Evolutionary conservation across 495 filamentous ascomycete species (phyloP).

Genomic region (Penicillium chermesinum): DNA sequence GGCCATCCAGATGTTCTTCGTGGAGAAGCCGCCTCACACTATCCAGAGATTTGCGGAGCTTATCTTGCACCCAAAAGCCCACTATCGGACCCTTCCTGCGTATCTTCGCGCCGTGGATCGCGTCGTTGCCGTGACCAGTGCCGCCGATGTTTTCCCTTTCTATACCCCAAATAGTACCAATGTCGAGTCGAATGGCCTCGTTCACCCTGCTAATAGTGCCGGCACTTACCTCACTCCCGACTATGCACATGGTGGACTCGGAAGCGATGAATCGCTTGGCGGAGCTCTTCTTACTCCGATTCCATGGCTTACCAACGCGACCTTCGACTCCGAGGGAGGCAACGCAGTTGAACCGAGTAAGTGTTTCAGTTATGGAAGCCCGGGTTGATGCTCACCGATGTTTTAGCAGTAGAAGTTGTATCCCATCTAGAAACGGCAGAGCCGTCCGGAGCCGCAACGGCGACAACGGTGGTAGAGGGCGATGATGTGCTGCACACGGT

Average conservation of each 20-base stretch:
- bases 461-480: conserved; percentile 20
- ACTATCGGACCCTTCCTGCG: conserved; percentile 74
- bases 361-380: conserved; percentile 22
- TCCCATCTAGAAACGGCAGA: neutral
- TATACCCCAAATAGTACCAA: conserved; percentile 51
- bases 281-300: conserved; percentile 92
- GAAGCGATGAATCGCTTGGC: conserved; percentile 82
- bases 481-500: conserved; percentile 21
- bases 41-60: conserved; percentile 91
- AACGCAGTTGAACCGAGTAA: conserved; percentile 23
- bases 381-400: conserved; percentile 27
- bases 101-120: conserved; percentile 90
- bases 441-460: conserved; percentile 1
- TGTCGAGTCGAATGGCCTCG: conserved; percentile 42
- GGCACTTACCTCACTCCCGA: conserved; percentile 22
- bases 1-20: conserved; percentile 64
- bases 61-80: conserved; percentile 65
- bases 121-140: conserved; percentile 85
- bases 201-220: conserved; percentile 30
- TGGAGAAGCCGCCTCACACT: conserved; percentile 78
- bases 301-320: conserved; percentile 64
- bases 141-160: conserved; percentile 74
- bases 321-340: conserved; percentile 24
- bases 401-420: neutral
- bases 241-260: conserved; percentile 41